Conservation (phyloP, 2,329 filamentous ascomycete genomes). For the Botrytis medusae region DNA sequence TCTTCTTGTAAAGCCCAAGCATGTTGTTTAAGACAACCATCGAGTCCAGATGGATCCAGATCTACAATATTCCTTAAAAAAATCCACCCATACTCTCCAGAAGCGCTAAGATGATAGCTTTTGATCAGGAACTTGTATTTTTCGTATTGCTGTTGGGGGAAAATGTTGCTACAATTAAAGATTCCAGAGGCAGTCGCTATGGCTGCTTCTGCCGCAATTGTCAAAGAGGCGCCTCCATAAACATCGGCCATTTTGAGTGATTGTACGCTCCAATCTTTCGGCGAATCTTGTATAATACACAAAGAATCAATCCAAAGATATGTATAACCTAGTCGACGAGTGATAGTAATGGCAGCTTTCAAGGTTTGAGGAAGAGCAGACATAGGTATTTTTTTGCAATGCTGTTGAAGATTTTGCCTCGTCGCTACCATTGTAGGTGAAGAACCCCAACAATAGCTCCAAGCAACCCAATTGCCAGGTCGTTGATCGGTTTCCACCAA, state of each 20-base stretch:
- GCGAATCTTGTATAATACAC: background rate
- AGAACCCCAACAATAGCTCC: background rate
- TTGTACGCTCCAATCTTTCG: background rate
- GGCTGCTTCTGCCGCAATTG: background rate
- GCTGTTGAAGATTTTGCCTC: fast-evolving
- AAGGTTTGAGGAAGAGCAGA: background rate
- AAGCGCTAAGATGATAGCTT: background rate
- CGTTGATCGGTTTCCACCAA: background rate
- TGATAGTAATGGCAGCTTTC: fast-evolving
- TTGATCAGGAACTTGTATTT: background rate
- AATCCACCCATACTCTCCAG: background rate
- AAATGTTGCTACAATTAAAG: background rate
- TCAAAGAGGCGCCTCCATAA: background rate
- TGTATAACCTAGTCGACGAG: background rate
- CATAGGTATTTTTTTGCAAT: background rate
- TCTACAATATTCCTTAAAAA: fast-evolving
- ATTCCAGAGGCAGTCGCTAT: background rate
- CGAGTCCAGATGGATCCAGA: fast-evolving
- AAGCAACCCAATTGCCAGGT: background rate
- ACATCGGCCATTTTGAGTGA: background rate
- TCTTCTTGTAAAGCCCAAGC: background rate
- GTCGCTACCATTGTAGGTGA: background rate
- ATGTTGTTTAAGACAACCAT: background rate
- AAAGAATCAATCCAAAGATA: background rate
- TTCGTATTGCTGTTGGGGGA: background rate